These are phyloP conservation scores for Ceratonia siliqua DNA, from an alignment of 306 rosid species.

Conservation along the genomic window DNA sequence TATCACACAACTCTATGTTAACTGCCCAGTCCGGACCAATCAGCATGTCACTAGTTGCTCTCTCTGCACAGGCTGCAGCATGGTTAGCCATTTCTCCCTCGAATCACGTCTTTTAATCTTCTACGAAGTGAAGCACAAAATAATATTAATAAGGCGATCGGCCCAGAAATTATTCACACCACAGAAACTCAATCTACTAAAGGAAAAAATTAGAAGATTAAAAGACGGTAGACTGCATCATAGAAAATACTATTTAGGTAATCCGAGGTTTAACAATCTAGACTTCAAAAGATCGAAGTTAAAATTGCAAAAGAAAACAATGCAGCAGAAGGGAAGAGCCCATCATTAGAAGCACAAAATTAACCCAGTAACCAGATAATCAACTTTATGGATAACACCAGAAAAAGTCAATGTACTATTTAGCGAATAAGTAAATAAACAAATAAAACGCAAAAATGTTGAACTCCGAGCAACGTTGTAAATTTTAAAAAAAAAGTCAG, in stretches of 20 bases:
- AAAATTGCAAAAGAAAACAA: background rate
- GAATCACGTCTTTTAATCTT: conserved; percentile 34
- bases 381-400: background rate
- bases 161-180: too few species aligned
- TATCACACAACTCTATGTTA: conserved; percentile 90
- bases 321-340: background rate
- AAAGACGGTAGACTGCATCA: background rate
- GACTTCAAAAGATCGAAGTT: background rate
- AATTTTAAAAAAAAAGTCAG: background rate
- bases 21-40: conserved; percentile 97
- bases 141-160: conserved; percentile 20
- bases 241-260: background rate
- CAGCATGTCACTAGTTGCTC: conserved; percentile 95
- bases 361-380: background rate
- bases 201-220: too few species aligned
- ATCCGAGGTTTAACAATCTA: conserved; percentile 4
- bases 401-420: background rate
- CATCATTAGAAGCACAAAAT: background rate
- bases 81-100: conserved; percentile 64
- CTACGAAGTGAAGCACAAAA: conserved; percentile 26
- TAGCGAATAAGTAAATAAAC: background rate
- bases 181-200: too few species aligned
- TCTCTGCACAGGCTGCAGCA: conserved; percentile 86
- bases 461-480: background rate
- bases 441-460: background rate